phyloP scores from a whole-genome alignment of 768 basidiomycete genomes.

The Crepidotus variabilis region DNA sequence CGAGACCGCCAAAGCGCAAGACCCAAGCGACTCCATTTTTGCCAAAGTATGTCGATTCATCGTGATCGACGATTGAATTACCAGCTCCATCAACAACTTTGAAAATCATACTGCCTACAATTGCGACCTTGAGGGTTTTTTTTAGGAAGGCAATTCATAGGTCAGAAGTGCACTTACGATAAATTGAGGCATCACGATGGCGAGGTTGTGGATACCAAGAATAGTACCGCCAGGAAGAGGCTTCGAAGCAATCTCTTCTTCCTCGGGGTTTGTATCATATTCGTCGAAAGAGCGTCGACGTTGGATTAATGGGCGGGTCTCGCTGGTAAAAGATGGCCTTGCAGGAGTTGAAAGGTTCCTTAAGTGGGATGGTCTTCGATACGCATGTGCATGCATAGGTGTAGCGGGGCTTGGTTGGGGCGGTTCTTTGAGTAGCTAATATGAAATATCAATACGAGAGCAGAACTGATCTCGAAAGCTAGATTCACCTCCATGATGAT shows the following conservation, averaged over 20 bases:
- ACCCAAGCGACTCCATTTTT: constrained; percentile 95
- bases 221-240: constrained; percentile 85
- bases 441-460: not conserved
- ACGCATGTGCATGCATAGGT: constrained; percentile 10
- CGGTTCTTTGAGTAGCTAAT: constrained; percentile 73
- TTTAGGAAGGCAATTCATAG: constrained; percentile 9
- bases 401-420: constrained; percentile 29
- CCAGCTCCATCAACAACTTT: constrained; percentile 63
- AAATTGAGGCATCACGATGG: constrained; percentile 94
- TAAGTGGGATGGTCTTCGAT: constrained; percentile 42
- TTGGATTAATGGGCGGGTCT: constrained; percentile 58
- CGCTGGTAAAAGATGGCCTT: constrained; percentile 26
- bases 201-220: constrained; percentile 91
- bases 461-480: not conserved
- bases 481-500: constrained; percentile 90
- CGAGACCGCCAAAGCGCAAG: constrained; percentile 85
- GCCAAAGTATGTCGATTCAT: constrained; percentile 60
- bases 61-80: constrained; percentile 36
- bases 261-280: constrained; percentile 33
- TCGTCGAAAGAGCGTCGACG: constrained; percentile 56
- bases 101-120: constrained; percentile 88
- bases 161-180: constrained; percentile 51
- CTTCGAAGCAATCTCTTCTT: constrained; percentile 32
- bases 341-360: constrained; percentile 53
- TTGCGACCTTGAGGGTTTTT: constrained; percentile 55